A percentile compares a stretch with the other conserved stretches of the same genome.
These are phyloP conservation scores for Pseudomicrostroma phylloplanum DNA, from an alignment of 1,284 basidiomycete species.

Conservation along the genomic window DNA sequence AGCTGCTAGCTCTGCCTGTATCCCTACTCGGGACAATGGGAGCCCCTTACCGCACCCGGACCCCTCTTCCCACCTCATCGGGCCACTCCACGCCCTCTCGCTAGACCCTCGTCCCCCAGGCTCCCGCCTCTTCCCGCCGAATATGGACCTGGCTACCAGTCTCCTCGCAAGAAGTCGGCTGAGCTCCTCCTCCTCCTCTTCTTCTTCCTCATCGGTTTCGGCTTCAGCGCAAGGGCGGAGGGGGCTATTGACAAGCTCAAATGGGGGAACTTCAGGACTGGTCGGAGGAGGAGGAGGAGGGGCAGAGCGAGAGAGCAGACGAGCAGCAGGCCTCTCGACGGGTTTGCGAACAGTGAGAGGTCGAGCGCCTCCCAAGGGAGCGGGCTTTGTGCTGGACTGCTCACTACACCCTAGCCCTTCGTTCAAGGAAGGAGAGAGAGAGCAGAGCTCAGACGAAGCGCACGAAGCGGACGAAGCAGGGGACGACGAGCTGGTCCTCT, in stretches of 20 bases:
- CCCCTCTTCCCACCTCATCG: no score
- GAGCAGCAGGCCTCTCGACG: no score
- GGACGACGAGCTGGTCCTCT: not conserved
- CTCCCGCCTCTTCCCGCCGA: not conserved
- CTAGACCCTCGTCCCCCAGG: slow-evolving; percentile 2
- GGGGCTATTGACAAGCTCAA: not conserved
- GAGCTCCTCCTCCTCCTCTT: not conserved
- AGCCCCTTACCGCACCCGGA: no score
- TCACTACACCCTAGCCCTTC: not conserved
- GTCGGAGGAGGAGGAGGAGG: not conserved
- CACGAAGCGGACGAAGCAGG: not conserved
- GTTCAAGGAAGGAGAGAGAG: not conserved
- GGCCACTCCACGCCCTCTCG: not conserved
- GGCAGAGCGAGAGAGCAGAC: no score
- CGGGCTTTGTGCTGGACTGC: not conserved
- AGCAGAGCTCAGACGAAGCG: not conserved
- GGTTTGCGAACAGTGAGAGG: no score
- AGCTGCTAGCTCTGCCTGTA: no score
- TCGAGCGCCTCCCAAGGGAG: not conserved
- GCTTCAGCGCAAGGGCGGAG: not conserved
- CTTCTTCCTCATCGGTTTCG: not conserved
- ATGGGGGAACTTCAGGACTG: not conserved
- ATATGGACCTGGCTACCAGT: not conserved
- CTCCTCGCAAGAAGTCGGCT: slow-evolving; percentile 4
- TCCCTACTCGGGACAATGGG: no score